phyloP scores from a whole-genome alignment of 441 rosid genomes.

The Theobroma grandiflorum region DNA sequence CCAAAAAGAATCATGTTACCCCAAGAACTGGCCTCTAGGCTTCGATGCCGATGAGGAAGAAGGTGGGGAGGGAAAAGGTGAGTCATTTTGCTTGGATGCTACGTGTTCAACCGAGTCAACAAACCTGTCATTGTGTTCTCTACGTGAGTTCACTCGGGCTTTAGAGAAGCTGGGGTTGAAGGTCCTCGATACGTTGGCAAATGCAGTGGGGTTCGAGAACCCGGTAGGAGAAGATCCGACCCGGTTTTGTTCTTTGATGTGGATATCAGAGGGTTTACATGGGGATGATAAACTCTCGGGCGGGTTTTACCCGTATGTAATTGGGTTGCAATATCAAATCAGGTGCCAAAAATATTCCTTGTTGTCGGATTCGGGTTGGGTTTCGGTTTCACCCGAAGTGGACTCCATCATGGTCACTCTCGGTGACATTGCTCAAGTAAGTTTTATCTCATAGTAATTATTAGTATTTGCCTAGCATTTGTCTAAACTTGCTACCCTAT shows the following conservation, averaged over 20 bases:
- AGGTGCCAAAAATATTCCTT: conserved; percentile 49
- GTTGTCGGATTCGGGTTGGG: conserved; percentile 65
- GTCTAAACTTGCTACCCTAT: no score
- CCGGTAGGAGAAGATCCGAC: conserved; percentile 54
- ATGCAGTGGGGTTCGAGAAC: conserved; percentile 57
- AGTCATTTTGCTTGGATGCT: conserved; percentile 64
- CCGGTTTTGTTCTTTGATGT: conserved; percentile 58
- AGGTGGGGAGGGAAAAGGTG: conserved; percentile 43
- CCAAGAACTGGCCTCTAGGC: conserved; percentile 80
- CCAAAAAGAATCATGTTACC: conserved; percentile 51
- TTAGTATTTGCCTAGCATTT: not conserved
- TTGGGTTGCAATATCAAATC: conserved; percentile 73
- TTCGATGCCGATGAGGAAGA: conserved; percentile 49
- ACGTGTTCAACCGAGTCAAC: conserved; percentile 42
- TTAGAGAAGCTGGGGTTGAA: conserved; percentile 63
- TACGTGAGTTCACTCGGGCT: conserved; percentile 50
- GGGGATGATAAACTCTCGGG: conserved; percentile 48
- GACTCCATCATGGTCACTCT: conserved; percentile 68
- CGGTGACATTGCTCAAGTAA: conserved; percentile 82
- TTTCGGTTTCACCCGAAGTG: conserved; percentile 53
- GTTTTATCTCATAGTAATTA: not conserved
- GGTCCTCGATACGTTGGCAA: conserved; percentile 52
- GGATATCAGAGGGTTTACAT: conserved; percentile 45
- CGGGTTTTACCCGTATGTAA: conserved; percentile 73
- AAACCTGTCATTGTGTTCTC: conserved; percentile 44